Conservation (phyloP, 2,329 filamentous ascomycete genomes). For the Calonectria pauciramosa region DNA sequence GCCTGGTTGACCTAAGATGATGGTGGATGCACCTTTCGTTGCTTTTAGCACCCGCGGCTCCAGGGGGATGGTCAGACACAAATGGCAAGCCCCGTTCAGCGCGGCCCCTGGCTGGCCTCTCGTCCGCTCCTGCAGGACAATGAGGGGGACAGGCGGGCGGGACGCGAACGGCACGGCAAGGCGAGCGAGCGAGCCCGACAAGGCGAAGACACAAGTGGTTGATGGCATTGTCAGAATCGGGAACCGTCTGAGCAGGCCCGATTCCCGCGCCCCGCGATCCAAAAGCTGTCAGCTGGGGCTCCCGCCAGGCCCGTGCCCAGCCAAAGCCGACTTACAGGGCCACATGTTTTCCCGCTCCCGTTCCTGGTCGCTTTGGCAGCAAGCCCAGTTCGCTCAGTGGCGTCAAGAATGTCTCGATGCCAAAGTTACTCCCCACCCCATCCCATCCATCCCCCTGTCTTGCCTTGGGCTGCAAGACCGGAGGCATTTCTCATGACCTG, state of each 20-base stretch:
- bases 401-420: conserved; percentile 28
- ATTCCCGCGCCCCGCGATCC: conserved; percentile 32
- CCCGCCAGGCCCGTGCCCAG: conserved; percentile 22
- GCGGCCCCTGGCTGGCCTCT: not conserved
- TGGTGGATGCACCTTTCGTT: conserved; percentile 8
- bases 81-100: not conserved
- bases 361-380: conserved; percentile 4
- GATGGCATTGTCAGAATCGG: conserved; percentile 12
- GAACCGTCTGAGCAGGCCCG: conserved; percentile 28
- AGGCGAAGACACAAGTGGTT: not conserved
- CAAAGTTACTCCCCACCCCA: not conserved
- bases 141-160: not conserved
- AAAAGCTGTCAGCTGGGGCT: conserved; percentile 23
- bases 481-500: conserved; percentile 2
- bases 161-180: not conserved
- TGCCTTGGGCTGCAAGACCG: not conserved
- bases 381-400: conserved; percentile 16
- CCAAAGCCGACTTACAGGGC: not conserved
- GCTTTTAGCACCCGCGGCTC: conserved; percentile 6
- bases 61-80: not conserved
- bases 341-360: conserved; percentile 20
- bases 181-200: not conserved
- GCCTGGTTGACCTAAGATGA: conserved; percentile 2
- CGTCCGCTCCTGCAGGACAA: not conserved
- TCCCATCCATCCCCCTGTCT: too few species aligned